These are phyloP conservation scores for Corynascus novoguineensis DNA, from an alignment of 495 filamentous ascomycete species.

Conservation along the genomic window DNA sequence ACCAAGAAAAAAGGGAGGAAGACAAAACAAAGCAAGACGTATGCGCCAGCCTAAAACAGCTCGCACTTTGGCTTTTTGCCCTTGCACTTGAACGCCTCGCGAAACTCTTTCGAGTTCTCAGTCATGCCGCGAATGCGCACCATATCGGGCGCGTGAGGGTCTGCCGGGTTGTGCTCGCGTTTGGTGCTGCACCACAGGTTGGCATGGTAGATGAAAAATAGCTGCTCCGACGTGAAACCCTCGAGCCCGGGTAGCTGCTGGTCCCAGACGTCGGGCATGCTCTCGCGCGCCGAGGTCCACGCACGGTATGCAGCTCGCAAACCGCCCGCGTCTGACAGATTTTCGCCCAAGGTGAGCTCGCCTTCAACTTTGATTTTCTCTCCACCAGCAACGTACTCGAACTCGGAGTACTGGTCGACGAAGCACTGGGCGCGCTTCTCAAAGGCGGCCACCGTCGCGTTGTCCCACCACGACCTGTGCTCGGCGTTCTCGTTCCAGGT, in stretches of 20 bases:
- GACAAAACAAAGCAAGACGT: no score
- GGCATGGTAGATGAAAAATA: conserved; percentile 64
- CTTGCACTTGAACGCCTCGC: conserved; percentile 60
- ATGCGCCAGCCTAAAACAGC: conserved; percentile 47
- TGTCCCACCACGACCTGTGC: conserved; percentile 66
- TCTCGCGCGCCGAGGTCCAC: conserved; percentile 43
- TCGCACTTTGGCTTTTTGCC: conserved; percentile 62
- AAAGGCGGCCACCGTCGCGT: conserved; percentile 52
- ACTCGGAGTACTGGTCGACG: conserved; percentile 61
- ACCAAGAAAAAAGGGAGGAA: no score
- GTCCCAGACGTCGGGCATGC: conserved; percentile 39
- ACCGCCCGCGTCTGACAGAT: conserved; percentile 72
- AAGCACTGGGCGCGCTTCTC: conserved; percentile 63
- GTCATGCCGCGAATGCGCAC: conserved; percentile 58
- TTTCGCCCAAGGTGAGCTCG: conserved; percentile 63
- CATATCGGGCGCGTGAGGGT: conserved; percentile 59
- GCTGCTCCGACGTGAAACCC: conserved; percentile 61
- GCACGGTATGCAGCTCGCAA: conserved; percentile 59
- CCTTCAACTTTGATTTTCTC: conserved; percentile 64
- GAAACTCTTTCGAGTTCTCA: conserved; percentile 63
- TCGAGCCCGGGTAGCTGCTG: conserved; percentile 58
- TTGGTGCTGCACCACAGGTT: conserved; percentile 67
- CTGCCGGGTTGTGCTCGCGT: conserved; percentile 56
- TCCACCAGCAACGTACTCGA: conserved; percentile 51
- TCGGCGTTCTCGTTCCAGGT: conserved; percentile 64